Percentiles rank a stretch among this genome's conserved stretches.
These are phyloP conservation scores for Saturnispora saitoi DNA, from an alignment of 805 yeast genomes.

Conservation along the genomic window DNA sequence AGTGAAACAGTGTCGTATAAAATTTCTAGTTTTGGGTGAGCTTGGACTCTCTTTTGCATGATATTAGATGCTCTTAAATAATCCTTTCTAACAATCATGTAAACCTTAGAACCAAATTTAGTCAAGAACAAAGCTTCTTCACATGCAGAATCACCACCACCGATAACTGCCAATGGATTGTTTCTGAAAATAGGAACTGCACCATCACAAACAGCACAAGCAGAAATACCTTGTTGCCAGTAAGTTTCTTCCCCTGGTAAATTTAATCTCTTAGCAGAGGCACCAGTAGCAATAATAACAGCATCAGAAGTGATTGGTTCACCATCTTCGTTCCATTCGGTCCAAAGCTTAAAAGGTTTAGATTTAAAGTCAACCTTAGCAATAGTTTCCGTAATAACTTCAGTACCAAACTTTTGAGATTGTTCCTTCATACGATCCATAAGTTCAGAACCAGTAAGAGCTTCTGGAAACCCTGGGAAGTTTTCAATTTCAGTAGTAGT, in stretches of 20 bases:
- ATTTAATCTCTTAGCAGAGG: constrained; percentile 89
- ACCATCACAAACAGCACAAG: constrained; percentile 99
- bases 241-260: constrained; percentile 95
- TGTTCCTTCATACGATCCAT: constrained; percentile 95
- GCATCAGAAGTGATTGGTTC: constrained; percentile 92
- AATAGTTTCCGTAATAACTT: constrained; percentile 90
- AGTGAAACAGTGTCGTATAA: constrained; percentile 76
- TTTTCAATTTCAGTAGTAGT: constrained; percentile 98
- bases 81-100: constrained; percentile 88
- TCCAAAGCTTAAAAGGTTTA: constrained; percentile 94
- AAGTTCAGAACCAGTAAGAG: constrained; percentile 74
- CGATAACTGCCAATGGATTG: constrained; percentile 94
- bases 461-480: constrained; percentile 98
- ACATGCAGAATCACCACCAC: constrained; percentile 99
- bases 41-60: constrained; percentile 88
- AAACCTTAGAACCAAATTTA: constrained; percentile 95
- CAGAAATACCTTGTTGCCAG: constrained; percentile 99
- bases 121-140: constrained; percentile 97
- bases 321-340: constrained; percentile 87
- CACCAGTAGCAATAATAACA: constrained; percentile 92
- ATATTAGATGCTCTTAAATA: constrained; percentile 88
- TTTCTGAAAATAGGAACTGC: constrained; percentile 98
- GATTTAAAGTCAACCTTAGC: constrained; percentile 82
- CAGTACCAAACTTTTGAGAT: constrained; percentile 81
- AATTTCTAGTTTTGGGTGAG: constrained; percentile 84